Evolutionary conservation across 1,284 basidiomycete species (phyloP), one percentile per base, ranked within the genome.

Genomic region (Rhodotorula sp.): DNA sequence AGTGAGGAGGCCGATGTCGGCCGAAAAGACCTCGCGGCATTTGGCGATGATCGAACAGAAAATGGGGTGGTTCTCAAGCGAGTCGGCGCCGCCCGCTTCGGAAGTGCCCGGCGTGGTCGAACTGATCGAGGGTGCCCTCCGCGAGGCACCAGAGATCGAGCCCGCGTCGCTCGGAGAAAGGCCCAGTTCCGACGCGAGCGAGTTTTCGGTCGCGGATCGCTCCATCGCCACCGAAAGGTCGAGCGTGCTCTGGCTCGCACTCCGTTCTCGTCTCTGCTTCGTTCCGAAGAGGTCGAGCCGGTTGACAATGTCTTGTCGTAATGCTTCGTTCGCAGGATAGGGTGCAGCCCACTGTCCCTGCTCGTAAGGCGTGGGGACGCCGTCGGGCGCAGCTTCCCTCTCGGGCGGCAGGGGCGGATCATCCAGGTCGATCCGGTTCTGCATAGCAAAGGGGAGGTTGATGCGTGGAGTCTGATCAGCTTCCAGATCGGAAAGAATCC

Each of bases 21-120:
- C 67, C 43, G 69, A 70, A 65, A 80, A 79, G 16, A 76, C 57
- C 56, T 76, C 75, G 39, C 76, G 72, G 34, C 72, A 72, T 47
- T 75, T 67, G 1, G 65, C 66, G 51, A 80, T 78, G 65, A 80
- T 78, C 29, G 70, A 70, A 16, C 74, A 67, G 71, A 80, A 79
- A 29, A 70, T 70, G 60, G 72, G 72, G 43, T 66, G 67, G 52
- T 69, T 61, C 31, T 69, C 51, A n/a, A 73, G 57, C 46, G 66
- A 68, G 12, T 52, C 58, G 14, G 61, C 43, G 26, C 54, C 18
- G n/a, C 54, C 52, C 14, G 14, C 26, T 14, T 56, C 54, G 54
- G 16, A n/a, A 0, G 54, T 52, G 51, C 10, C 51, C 54, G 54
- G n/a, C 54, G n/a, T 10, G 14, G 65, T n/a, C 12, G 65, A 65